Conservation (phyloP, 108 stramenopile genomes). For the Stephanodiscus triporus region DNA sequence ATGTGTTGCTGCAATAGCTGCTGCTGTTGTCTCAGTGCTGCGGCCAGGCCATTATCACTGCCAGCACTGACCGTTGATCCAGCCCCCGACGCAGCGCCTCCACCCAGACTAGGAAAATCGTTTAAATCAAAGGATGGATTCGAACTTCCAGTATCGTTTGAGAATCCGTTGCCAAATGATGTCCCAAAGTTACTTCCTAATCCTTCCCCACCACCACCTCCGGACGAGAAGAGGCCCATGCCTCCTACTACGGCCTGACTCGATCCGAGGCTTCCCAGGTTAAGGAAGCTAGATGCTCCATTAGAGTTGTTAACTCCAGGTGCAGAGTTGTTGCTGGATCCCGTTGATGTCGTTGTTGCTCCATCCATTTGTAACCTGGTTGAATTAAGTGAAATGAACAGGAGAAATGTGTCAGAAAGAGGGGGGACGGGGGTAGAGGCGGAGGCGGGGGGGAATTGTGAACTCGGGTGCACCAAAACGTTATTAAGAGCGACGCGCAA, state of each 20-base stretch:
- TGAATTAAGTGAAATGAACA: neutral
- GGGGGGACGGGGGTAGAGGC: too few relatives aligned
- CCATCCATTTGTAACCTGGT: constrained; percentile 26
- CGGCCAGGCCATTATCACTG: constrained; percentile 65
- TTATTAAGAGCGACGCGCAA: neutral
- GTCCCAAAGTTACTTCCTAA: constrained; percentile 31
- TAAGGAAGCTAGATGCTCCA: constrained; percentile 25
- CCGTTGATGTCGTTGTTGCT: constrained; percentile 34
- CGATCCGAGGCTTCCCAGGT: constrained; percentile 26
- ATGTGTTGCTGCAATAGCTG: constrained; percentile 70
- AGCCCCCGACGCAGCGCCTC: constrained; percentile 44
- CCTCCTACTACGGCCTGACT: constrained; percentile 24
- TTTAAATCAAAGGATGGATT: constrained; percentile 75
- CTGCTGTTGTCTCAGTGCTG: constrained; percentile 76
- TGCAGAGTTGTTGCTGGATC: constrained; percentile 24
- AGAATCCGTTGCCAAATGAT: constrained; percentile 43
- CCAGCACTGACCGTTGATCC: constrained; percentile 31
- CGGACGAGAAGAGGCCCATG: constrained; percentile 30
- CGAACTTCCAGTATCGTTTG: constrained; percentile 30
- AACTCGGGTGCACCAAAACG: neutral
- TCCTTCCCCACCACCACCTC: constrained; percentile 17
- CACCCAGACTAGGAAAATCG: constrained; percentile 88
- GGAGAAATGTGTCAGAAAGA: neutral
- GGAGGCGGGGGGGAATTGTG: too few relatives aligned
- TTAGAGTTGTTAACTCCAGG: constrained; percentile 21